Evolutionary conservation across 2,329 filamentous ascomycete genomes (phyloP).

Genomic region (Coniochaeta ligniaria): DNA sequence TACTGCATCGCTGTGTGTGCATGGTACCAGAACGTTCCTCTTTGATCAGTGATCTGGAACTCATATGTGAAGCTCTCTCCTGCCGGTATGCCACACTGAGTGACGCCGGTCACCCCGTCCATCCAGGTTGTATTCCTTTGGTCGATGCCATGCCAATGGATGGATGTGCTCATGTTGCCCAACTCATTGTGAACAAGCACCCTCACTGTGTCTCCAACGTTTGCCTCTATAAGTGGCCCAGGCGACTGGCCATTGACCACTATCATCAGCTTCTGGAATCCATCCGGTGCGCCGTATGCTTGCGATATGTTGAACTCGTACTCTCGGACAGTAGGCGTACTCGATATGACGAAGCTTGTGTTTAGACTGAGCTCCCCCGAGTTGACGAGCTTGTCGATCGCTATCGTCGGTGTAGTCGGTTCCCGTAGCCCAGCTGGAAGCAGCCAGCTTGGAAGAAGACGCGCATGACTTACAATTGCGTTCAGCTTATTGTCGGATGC

Average conservation of each 20-base stretch:
- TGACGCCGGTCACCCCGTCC: slow-evolving; percentile 58
- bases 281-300: slow-evolving; percentile 24
- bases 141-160: slow-evolving; percentile 65
- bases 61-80: slow-evolving; percentile 52
- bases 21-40: slow-evolving; percentile 48
- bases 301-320: slow-evolving; percentile 25
- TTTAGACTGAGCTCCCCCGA: slow-evolving; percentile 14
- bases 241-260: slow-evolving; percentile 33
- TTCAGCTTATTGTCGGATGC: not conserved
- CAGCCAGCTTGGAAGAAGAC: not conserved
- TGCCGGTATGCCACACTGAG: slow-evolving; percentile 52
- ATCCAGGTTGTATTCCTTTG: slow-evolving; percentile 57
- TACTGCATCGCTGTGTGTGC: slow-evolving; percentile 55
- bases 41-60: slow-evolving; percentile 38
- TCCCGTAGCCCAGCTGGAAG: not conserved
- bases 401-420: not conserved
- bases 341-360: slow-evolving; percentile 11
- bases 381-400: slow-evolving; percentile 17
- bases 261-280: slow-evolving; percentile 28
- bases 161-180: slow-evolving; percentile 34
- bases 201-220: slow-evolving; percentile 32
- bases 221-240: slow-evolving; percentile 35
- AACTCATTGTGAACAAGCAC: slow-evolving; percentile 29
- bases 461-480: not conserved
- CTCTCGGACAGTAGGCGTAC: slow-evolving; percentile 15